phyloP scores from a whole-genome alignment of 805 yeast genomes.

The Candida nitratophila region DNA sequence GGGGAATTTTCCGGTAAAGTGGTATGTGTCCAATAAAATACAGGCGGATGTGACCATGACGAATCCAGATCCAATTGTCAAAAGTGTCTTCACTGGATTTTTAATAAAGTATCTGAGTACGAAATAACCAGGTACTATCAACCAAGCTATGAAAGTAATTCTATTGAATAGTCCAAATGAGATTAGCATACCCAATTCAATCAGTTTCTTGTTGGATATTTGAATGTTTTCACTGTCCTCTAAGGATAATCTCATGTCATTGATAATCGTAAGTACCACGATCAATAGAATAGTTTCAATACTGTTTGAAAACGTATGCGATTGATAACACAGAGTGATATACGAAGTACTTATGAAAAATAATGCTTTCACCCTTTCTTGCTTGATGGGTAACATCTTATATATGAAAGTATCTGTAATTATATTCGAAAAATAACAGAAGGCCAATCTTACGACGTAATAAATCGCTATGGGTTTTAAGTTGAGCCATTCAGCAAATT shows the following conservation, averaged over 20 bases:
- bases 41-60: constrained; percentile 27
- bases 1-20: constrained; percentile 13
- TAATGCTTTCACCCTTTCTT: constrained; percentile 31
- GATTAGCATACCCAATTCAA: constrained; percentile 39
- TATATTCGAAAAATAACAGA: constrained; percentile 25
- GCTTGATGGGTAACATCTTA: constrained; percentile 25
- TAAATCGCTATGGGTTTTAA: constrained; percentile 43
- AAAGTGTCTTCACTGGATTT: constrained; percentile 24
- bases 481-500: constrained; percentile 25
- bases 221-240: constrained; percentile 3
- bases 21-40: constrained; percentile 48
- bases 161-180: constrained; percentile 78
- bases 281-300: constrained; percentile 60
- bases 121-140: constrained; percentile 53
- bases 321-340: constrained; percentile 70
- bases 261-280: constrained; percentile 42
- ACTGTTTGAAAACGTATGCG: constrained; percentile 86
- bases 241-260: constrained; percentile 17
- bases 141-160: constrained; percentile 72
- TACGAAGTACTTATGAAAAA: constrained; percentile 52
- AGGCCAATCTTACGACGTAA: constrained; percentile 45
- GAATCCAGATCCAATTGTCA: constrained; percentile 31
- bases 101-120: constrained; percentile 35
- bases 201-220: constrained; percentile 9
- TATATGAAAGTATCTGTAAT: constrained; percentile 23